A percentile compares a stretch with the other conserved stretches of the same genome.
These are phyloP conservation scores for Talaromyces verruculosus DNA, from an alignment of 2,329 filamentous ascomycete species.

Conservation along the genomic window DNA sequence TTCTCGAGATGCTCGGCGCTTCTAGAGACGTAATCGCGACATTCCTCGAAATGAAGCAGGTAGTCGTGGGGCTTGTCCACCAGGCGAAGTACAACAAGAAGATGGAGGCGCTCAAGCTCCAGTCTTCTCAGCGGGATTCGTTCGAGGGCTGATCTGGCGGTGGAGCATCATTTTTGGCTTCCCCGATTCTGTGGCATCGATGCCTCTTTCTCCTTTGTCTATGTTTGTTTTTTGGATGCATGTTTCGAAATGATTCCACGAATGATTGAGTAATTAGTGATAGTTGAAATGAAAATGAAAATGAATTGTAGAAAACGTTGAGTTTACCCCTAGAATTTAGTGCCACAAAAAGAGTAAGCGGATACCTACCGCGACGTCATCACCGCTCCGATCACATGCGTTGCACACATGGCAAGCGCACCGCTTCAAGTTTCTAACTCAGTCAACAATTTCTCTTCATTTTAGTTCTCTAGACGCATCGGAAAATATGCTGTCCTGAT, in stretches of 20 bases:
- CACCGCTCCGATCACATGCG: constrained; percentile 7
- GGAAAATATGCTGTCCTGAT: background rate
- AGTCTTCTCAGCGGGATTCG: background rate
- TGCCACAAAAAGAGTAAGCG: background rate
- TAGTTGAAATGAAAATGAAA: background rate
- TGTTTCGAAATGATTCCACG: background rate
- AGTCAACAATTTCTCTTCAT: background rate
- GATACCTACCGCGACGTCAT: constrained; percentile 14
- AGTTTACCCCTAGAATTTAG: background rate
- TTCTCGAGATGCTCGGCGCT: constrained; percentile 53
- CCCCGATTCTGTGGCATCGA: background rate
- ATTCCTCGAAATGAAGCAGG: constrained; percentile 27
- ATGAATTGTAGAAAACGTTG: background rate
- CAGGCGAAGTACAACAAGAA: constrained; percentile 16
- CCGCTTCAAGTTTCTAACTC: background rate
- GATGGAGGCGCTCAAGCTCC: constrained; percentile 8
- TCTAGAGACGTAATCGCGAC: constrained; percentile 38
- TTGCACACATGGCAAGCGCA: constrained; percentile 2
- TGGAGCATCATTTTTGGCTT: background rate
- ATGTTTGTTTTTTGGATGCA: background rate
- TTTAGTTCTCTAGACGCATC: background rate
- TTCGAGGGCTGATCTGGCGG: constrained; percentile 6
- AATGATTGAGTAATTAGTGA: background rate
- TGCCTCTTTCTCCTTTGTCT: background rate
- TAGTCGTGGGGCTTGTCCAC: constrained; percentile 12